A percentile compares a stretch with the other conserved stretches of the same genome.
Evolutionary conservation across 257 asterid species (phyloP).

Genomic region (Mentha longifolia): DNA sequence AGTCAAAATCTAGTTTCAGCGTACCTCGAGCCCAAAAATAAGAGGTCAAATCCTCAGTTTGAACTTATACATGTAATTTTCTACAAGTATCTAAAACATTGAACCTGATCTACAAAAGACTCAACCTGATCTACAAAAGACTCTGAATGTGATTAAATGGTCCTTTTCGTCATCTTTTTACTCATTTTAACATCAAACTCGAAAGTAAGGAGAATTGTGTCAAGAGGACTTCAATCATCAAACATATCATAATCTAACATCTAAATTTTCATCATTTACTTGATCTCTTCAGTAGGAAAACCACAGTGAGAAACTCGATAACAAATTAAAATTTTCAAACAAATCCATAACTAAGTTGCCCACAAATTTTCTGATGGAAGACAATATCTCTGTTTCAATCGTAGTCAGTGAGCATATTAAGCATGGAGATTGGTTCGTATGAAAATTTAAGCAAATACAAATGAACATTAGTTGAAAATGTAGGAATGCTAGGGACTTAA

Average conservation of each 20-base stretch:
- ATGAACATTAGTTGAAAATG: conserved; percentile 1
- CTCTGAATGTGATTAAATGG: not conserved
- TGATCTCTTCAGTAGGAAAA: not conserved
- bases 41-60: conserved; percentile 15
- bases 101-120: not conserved
- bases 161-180: not conserved
- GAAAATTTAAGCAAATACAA: not conserved
- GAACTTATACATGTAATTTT: not conserved
- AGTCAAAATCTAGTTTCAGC: conserved; percentile 9
- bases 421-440: not conserved
- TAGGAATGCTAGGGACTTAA: conserved; percentile 11
- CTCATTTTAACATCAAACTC: not conserved
- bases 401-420: conserved; percentile 8
- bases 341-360: not conserved
- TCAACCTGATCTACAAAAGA: not conserved
- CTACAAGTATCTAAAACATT: not conserved
- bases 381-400: not conserved
- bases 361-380: not conserved
- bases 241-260: conserved; percentile 11
- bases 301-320: not conserved
- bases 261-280: not conserved
- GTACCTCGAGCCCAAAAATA: conserved; percentile 25
- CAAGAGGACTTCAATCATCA: not conserved
- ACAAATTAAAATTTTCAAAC: not conserved
- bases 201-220: conserved; percentile 15